phyloP scores from a whole-genome alignment of 805 yeast species.

The Pichia paraexigua region DNA sequence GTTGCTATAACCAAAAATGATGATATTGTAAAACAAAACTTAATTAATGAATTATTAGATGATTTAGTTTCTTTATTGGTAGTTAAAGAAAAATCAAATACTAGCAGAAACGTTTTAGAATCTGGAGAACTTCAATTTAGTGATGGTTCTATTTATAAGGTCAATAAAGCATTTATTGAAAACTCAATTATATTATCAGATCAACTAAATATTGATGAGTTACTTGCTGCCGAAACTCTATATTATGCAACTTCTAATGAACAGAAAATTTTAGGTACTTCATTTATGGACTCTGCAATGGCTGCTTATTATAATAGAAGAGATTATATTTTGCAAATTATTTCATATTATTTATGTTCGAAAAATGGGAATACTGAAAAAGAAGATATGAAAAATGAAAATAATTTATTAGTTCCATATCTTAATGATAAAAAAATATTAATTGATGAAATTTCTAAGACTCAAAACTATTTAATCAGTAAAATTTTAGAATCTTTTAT shows the following conservation, averaged over 20 bases:
- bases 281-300: conserved; percentile 53
- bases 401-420: neutral
- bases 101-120: conserved; percentile 41
- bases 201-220: conserved; percentile 68
- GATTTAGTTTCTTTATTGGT: conserved; percentile 39
- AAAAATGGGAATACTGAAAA: neutral
- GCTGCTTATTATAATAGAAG: conserved; percentile 62
- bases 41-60: conserved; percentile 26
- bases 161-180: conserved; percentile 60
- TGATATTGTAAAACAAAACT: conserved; percentile 11
- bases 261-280: conserved; percentile 35
- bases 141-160: conserved; percentile 49
- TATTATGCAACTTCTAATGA: conserved; percentile 35
- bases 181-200: conserved; percentile 52
- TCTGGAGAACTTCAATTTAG: conserved; percentile 40
- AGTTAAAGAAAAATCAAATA: conserved; percentile 36
- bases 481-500: conserved; percentile 42
- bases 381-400: neutral
- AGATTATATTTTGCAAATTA: conserved; percentile 64
- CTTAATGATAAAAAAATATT: neutral
- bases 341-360: conserved; percentile 33
- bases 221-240: conserved; percentile 64
- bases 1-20: conserved; percentile 33
- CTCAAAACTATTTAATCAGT: neutral
- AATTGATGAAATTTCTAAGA: neutral